A percentile compares a stretch with the other conserved stretches of the same genome.
Conservation (phyloP, 257 asterid species). For the Solanum chiquidenum region DNA sequence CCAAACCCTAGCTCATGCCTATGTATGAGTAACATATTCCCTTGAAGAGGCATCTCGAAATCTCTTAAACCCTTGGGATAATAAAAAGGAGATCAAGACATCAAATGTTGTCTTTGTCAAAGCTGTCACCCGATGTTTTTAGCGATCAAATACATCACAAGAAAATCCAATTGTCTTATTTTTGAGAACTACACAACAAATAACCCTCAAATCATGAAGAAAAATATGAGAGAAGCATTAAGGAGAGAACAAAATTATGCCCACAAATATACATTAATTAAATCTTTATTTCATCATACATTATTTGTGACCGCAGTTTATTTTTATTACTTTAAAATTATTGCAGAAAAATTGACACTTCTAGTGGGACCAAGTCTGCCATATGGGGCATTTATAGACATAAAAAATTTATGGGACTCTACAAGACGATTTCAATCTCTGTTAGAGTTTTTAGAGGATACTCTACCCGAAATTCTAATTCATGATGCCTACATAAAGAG, state of each 20-base stretch:
- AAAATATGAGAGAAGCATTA: neutral
- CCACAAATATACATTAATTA: neutral
- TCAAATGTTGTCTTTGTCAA: neutral
- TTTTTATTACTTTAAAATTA: too few relatives aligned
- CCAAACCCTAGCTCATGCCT: neutral
- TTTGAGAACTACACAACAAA: neutral
- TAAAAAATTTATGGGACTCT: neutral
- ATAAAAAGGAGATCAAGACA: neutral
- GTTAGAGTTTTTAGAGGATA: neutral
- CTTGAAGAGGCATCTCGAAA: neutral
- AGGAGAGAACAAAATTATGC: neutral
- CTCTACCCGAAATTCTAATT: neutral
- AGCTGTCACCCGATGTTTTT: neutral
- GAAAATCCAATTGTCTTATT: neutral
- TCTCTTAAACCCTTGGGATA: neutral
- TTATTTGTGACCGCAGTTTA: neutral
- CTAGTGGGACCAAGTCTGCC: neutral
- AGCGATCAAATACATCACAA: neutral
- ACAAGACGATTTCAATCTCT: neutral
- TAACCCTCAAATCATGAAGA: neutral
- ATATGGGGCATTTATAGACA: neutral
- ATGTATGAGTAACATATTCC: neutral
- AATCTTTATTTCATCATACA: neutral
- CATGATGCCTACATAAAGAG: too few relatives aligned
- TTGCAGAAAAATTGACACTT: neutral